Evolutionary conservation across 2,329 filamentous ascomycete genomes (phyloP), one percentile per base, ranked within the genome.

Genomic region (Trichoderma sp.): DNA sequence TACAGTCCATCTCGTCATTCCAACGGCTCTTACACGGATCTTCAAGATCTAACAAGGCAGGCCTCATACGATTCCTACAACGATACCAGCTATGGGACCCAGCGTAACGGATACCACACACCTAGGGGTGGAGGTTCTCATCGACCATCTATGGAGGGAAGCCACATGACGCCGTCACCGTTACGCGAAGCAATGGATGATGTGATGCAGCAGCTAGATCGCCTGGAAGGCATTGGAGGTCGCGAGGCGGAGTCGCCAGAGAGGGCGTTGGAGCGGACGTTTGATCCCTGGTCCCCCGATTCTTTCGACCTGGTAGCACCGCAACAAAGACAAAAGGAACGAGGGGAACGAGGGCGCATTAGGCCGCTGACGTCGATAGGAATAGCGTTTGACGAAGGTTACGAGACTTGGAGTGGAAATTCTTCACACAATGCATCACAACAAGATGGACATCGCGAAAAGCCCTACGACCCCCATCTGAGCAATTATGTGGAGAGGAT

Each of bases 151-250:
- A 91, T 93, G 2, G 90, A 88, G 63, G 86, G 87, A 53, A 90
- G 88, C 62, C 91, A 91, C 1, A 86, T 94, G 82, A 99, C 97
- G 0, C 97, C 97, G 1, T 98, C 97, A 3, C 97, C 97, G 0
- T 86, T 99, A 3, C 90, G 97, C 76, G 95, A 95, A 83, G 97
- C 97, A 1, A 99, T 99, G 95, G 96, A 98, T 81, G 96, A 97
- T 83, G 95, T 99, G 4, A 98, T 98, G 91, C 95, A 97, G 78
- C 97, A 97, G 74, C 85, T 99, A 60, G 93, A 97, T 81, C 95
- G 95, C 76, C 94, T 99, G 87, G 83, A 82, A 27, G 81, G 81
- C 7, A 74, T 83, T 0, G 80, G 93, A 21, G 87, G 92, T 79
- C 88, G 89, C 74, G 85, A 88, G 27, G 87, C 77, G 80, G 88